Evolutionary conservation across 2,329 filamentous ascomycete genomes (phyloP), one percentile per base, ranked within the genome.

Genomic region (Myriosclerotinia curreyana): DNA sequence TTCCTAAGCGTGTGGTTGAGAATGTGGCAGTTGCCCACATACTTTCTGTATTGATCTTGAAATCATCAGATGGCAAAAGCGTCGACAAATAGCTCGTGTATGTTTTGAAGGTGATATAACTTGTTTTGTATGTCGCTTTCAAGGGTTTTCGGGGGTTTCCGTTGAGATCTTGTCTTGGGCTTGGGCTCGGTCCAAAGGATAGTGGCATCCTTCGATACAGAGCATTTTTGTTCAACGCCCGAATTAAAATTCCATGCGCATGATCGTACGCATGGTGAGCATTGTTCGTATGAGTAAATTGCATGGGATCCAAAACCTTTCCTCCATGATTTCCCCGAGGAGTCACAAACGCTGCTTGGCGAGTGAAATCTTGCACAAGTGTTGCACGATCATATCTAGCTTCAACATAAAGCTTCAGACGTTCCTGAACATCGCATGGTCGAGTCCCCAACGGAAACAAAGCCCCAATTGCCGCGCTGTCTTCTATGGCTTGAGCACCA

Each of bases 401-500:
- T 44, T 81, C 76, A 65, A 88, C 77, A 69, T 88, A 89, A 0
- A 90, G 75, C 61, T 78, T 77, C 9, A 90, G 75, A 0, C 86
- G 79, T 9, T 82, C 80, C 0, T 81, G 75, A 0, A 90, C 75
- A 0, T 85, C 81, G 0, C 76, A 72, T 0, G 71, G 0, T n/a
- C 70, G 64, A 0, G 81, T 82, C 0, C 79, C 81, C 0, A 69
- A 66, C 0, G 82, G 80, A 0, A 90, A 76, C 5, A 91, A 77
- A 2, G 82, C 81, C 0, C 79, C 80, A 0, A 91, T 71, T 0
- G 85, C 80, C 0, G 82, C 83, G 0, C 82, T 86, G 66, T 91
- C 88, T 71, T 91, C 87, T 51, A 90, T 88, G 0, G 88, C 87
- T 64, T 83, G 78, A 0, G 76, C 85, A 11, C 81, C 87, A 2